Evolutionary conservation across 495 filamentous ascomycete genomes (phyloP), one percentile per base, ranked within the genome.

Genomic region (Bacidia gigantensis): DNA sequence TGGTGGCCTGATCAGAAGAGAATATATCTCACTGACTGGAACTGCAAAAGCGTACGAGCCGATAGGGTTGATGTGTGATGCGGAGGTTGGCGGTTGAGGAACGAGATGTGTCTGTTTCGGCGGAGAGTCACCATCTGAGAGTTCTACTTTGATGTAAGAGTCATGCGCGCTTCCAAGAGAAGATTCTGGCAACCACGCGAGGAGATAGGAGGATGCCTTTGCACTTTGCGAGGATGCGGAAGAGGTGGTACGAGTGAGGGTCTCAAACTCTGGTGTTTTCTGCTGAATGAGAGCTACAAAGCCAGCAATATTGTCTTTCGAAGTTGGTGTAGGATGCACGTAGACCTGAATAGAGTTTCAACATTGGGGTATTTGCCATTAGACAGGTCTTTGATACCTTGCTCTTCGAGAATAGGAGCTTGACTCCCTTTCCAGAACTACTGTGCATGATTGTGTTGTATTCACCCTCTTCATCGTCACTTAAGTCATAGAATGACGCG

Each of bases 361-460:
- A 62, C 46, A 35, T 51, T 53, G 47, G 32, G 53, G 55, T 47
- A 51, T 25, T 26, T 20, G n/a, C 14, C 21, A 23, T 22, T 26
- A 12, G 18, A 23, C 20, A 20, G 20, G 3, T 24, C n/a, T 40
- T 46, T 63, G 72, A 35, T 57, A 82, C 87, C 73, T 98, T 98
- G 81, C 89, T 95, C 68, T 98, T 98, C 22, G 88, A 89, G 60
- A 82, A 96, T 23, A 98, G 70, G n/a, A 98, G 72, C 70, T 96
- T 98, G 40, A 98, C 93, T 3, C 92, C 90, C 54, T 81, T 78
- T 1, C 86, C 83, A 1, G 83, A 79, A 50, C 72, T 77, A 12
- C 81, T 80, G 64, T 93, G 87, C 10, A 87, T 87, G 65, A 98
- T 92, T 21, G 89, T 97, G 63, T 89, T 86, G 68, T 98, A 98